These are phyloP conservation scores for Paecilomyces niveus DNA, from an alignment of 2,329 filamentous ascomycete genomes.

Conservation along the genomic window DNA sequence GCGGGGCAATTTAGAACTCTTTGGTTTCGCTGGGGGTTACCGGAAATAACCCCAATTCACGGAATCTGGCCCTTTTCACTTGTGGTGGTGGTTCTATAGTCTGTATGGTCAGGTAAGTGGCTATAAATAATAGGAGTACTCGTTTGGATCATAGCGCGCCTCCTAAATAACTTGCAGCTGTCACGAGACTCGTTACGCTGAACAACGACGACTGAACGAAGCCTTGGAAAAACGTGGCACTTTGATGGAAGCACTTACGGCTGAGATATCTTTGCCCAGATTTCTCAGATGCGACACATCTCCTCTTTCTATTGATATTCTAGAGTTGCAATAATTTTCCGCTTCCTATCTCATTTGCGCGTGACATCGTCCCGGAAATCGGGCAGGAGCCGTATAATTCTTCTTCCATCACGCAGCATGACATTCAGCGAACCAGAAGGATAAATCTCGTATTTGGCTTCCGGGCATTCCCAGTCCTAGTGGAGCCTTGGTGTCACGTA, in stretches of 20 bases:
- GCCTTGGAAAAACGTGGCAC: not conserved
- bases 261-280: not conserved
- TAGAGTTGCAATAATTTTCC: not conserved
- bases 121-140: not conserved
- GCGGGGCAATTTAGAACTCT: not conserved
- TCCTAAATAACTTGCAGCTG: not conserved
- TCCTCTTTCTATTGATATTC: not conserved
- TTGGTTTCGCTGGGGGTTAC: not conserved
- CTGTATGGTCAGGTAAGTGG: not conserved
- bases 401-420: no score
- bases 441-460: no score
- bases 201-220: not conserved
- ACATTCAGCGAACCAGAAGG: no score
- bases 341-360: not conserved
- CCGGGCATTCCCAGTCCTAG: no score
- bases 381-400: no score
- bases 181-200: not conserved
- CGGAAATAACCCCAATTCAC: not conserved
- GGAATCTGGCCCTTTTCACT: not conserved
- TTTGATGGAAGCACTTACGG: not conserved
- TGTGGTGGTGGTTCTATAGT: not conserved
- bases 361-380: not conserved
- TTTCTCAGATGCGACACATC: not conserved
- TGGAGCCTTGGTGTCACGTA: no score
- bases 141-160: not conserved